phyloP scores from a whole-genome alignment of 441 rosid species.

The Erodium texanum region DNA sequence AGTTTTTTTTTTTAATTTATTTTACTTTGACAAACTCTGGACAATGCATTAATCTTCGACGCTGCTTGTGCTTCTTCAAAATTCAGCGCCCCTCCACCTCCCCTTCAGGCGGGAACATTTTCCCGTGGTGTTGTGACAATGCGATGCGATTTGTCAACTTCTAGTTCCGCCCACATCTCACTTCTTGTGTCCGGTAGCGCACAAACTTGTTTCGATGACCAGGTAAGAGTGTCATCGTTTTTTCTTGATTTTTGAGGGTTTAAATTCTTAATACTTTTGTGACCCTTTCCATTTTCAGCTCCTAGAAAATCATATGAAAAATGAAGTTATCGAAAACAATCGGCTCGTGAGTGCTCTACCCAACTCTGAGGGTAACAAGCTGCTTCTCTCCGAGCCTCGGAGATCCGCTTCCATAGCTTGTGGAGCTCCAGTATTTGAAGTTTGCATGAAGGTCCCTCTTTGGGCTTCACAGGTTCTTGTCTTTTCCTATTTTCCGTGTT shows the following conservation, averaged over 20 bases:
- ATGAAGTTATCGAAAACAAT: not conserved
- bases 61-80: not conserved
- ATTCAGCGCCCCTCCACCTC: not conserved
- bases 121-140: slow-evolving; percentile 2
- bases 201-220: slow-evolving; percentile 5
- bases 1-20: not conserved
- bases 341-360: not conserved
- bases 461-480: slow-evolving; percentile 1
- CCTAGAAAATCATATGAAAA: slow-evolving; percentile 3
- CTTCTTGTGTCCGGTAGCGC: slow-evolving; percentile 1
- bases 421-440: slow-evolving; percentile 2
- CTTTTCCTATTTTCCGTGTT: not conserved
- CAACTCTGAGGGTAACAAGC: slow-evolving; percentile 1
- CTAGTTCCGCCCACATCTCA: not conserved
- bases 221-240: not conserved
- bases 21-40: not conserved
- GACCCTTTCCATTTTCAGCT: not conserved
- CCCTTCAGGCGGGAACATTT: slow-evolving; percentile 3
- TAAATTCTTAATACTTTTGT: not conserved
- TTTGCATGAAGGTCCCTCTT: slow-evolving; percentile 1
- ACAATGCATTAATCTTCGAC: not conserved
- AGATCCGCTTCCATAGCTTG: not conserved
- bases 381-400: not conserved
- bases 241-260: not conserved
- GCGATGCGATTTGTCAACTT: slow-evolving; percentile 1